A percentile compares a stretch with the other conserved stretches of the same genome.
phyloP scores from a whole-genome alignment of 1,284 basidiomycete species.

The Trametes hirsuta region DNA sequence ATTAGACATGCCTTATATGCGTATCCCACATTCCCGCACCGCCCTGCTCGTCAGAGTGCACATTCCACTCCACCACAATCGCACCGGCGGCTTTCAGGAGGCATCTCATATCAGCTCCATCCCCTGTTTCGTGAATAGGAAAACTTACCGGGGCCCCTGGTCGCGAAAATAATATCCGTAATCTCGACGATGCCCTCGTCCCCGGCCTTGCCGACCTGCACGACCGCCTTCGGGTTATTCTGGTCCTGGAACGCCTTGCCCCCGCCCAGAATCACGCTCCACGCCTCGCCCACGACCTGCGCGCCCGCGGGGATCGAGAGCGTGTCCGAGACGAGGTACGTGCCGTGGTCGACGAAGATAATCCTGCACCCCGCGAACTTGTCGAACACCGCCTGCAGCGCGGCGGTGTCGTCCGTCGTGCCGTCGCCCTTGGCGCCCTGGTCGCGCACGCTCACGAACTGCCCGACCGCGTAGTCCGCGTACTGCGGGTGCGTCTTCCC shows the following conservation, averaged over 20 bases:
- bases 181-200: constrained; percentile 61
- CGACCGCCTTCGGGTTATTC: constrained; percentile 55
- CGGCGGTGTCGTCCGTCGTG: constrained; percentile 72
- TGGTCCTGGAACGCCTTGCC: constrained; percentile 62
- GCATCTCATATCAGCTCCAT: not conserved
- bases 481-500: constrained; percentile 54
- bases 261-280: constrained; percentile 72
- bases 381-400: constrained; percentile 63
- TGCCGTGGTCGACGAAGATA: constrained; percentile 75
- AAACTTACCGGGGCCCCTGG: constrained; percentile 53
- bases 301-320: constrained; percentile 73
- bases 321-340: constrained; percentile 72
- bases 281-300: constrained; percentile 75
- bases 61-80: constrained; percentile 76
- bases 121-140: not conserved
- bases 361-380: constrained; percentile 76
- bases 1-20: constrained; percentile 46
- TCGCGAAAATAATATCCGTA: constrained; percentile 59
- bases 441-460: constrained; percentile 73
- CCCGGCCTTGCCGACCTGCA: constrained; percentile 56
- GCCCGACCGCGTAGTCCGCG: constrained; percentile 54
- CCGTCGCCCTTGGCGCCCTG: constrained; percentile 79
- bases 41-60: constrained; percentile 57
- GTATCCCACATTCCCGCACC: constrained; percentile 76
- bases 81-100: constrained; percentile 56